These are phyloP conservation scores for Candida jianshihensis DNA, from an alignment of 805 yeast genomes.

Conservation along the genomic window DNA sequence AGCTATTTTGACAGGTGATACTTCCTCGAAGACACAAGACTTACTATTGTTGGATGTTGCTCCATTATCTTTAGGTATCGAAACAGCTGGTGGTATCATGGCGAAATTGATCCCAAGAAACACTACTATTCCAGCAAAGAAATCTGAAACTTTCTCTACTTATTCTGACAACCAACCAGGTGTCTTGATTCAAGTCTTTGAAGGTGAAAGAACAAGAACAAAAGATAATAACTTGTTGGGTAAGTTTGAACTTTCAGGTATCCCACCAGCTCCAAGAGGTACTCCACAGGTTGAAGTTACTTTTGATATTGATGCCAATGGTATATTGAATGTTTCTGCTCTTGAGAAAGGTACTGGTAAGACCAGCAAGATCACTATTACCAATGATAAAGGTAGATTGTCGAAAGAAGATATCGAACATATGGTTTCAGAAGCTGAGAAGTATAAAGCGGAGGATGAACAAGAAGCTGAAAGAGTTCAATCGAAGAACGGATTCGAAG, in stretches of 20 bases:
- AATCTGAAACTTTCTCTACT: conserved; percentile 96
- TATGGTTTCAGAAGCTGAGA: conserved; percentile 97
- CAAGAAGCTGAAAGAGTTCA: conserved; percentile 88
- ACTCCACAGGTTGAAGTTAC: conserved; percentile 98
- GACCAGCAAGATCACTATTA: conserved; percentile 92
- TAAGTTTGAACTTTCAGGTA: conserved; percentile 93
- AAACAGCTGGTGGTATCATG: conserved; percentile 99
- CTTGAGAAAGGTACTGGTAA: conserved; percentile 99
- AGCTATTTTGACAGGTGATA: conserved; percentile 94
- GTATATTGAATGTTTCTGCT: conserved; percentile 95
- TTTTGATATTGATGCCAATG: conserved; percentile 94
- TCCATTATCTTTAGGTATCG: conserved; percentile 97
- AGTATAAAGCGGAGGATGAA: conserved; percentile 95
- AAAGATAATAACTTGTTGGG: conserved; percentile 96
- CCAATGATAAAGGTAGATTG: conserved; percentile 98
- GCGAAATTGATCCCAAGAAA: conserved; percentile 98
- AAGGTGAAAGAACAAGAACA: conserved; percentile 97
- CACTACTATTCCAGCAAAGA: conserved; percentile 98
- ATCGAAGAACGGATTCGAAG: conserved; percentile 94
- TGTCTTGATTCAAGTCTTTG: conserved; percentile 96
- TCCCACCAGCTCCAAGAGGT: conserved; percentile 99
- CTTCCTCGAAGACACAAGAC: conserved; percentile 96
- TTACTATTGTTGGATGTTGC: conserved; percentile 96
- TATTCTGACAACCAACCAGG: conserved; percentile 99
- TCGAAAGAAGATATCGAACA: conserved; percentile 97